Evolutionary conservation across 495 filamentous ascomycete genomes (phyloP).

Genomic region (Aspergillus ostianus): DNA sequence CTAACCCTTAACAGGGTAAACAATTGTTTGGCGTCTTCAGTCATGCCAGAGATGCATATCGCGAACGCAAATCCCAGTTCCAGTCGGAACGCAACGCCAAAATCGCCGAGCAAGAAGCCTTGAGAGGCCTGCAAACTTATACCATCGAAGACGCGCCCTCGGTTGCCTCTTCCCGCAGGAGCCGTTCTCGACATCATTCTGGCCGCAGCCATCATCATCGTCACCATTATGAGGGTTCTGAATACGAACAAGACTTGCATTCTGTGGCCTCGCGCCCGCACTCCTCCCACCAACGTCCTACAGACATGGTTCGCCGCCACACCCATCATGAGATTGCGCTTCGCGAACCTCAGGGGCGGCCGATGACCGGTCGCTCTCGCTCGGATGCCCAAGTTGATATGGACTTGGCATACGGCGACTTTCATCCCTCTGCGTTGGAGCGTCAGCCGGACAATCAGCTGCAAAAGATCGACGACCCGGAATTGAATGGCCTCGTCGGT

Average conservation of each 20-base stretch:
- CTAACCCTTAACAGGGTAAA: slow-evolving; percentile 62
- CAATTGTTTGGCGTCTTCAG: slow-evolving; percentile 83
- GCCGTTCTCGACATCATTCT: slow-evolving; percentile 36
- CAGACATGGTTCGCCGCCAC: slow-evolving; percentile 45
- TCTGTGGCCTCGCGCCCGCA: slow-evolving; percentile 20
- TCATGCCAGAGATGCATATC: slow-evolving; percentile 82
- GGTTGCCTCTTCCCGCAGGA: slow-evolving; percentile 41
- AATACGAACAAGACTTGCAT: slow-evolving; percentile 37
- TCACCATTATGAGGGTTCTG: slow-evolving; percentile 16
- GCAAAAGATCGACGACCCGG: slow-evolving; percentile 44
- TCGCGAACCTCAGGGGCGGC: slow-evolving; percentile 26
- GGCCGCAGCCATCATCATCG: slow-evolving; percentile 28
- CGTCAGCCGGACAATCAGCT: slow-evolving; percentile 25
- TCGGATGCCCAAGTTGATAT: slow-evolving; percentile 73
- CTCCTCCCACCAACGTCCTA: slow-evolving; percentile 22
- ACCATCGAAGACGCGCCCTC: slow-evolving; percentile 53
- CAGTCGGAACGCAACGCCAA: slow-evolving; percentile 62
- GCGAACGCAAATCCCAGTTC: slow-evolving; percentile 76
- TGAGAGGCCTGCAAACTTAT: slow-evolving; percentile 46
- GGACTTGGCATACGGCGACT: slow-evolving; percentile 79
- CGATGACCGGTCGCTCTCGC: slow-evolving; percentile 33
- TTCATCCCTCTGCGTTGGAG: slow-evolving; percentile 40
- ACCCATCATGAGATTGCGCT: slow-evolving; percentile 41
- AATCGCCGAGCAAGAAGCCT: slow-evolving; percentile 51
- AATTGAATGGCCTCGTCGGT: slow-evolving; percentile 63